These are phyloP conservation scores for Dissophora globulifera DNA, from an alignment of 192 early-diverging fungal species.

Conservation along the genomic window DNA sequence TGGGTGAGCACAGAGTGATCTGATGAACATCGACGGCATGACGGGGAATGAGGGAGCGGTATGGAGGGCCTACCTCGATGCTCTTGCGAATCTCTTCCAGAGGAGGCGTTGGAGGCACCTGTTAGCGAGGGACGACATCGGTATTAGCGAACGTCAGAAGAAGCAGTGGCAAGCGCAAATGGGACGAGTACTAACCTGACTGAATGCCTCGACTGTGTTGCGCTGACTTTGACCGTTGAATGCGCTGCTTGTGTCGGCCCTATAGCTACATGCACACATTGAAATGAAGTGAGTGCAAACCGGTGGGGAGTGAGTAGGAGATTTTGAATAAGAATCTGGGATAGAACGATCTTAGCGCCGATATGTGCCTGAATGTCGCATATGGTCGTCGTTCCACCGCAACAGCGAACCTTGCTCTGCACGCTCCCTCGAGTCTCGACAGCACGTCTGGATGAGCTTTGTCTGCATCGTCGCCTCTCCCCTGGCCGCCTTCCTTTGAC, in stretches of 20 bases:
- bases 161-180: neutral
- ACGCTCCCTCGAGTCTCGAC: too few relatives aligned
- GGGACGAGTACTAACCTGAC: neutral
- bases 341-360: too few relatives aligned
- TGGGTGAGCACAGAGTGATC: neutral
- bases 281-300: too few relatives aligned
- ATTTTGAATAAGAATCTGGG: too few relatives aligned
- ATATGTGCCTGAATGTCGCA: too few relatives aligned
- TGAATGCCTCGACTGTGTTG: neutral
- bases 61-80: conserved; percentile 15
- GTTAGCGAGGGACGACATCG: neutral
- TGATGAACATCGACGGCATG: conserved; percentile 1
- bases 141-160: neutral
- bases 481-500: too few relatives aligned
- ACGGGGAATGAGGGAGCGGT: too few relatives aligned
- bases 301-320: too few relatives aligned
- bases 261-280: conserved; percentile 1
- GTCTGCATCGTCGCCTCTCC: too few relatives aligned
- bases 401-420: too few relatives aligned
- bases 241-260: neutral
- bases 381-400: too few relatives aligned
- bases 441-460: too few relatives aligned
- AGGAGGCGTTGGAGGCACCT: conserved; percentile 32
- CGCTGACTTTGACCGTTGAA: neutral
- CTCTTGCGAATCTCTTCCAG: conserved; percentile 27